A percentile compares a stretch with the other conserved stretches of the same genome.
These are phyloP conservation scores for Pseudonectria buxi DNA, from an alignment of 2,329 filamentous ascomycete genomes.

Conservation along the genomic window DNA sequence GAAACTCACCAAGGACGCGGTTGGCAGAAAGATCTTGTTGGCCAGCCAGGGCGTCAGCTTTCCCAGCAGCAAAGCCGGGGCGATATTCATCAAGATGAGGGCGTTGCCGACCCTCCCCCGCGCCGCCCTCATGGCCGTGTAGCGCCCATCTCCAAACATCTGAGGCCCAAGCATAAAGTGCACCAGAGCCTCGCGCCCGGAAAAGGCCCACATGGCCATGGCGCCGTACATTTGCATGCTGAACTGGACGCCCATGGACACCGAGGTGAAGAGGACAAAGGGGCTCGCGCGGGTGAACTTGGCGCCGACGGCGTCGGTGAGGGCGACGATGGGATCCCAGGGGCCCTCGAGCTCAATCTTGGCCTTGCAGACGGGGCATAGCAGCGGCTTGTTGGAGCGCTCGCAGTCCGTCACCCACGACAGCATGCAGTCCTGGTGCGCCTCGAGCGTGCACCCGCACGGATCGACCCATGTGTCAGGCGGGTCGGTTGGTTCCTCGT, in stretches of 20 bases:
- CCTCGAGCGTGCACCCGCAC: slow-evolving; percentile 83
- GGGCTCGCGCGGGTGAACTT: slow-evolving; percentile 49
- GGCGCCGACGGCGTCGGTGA: slow-evolving; percentile 53
- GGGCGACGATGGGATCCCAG: slow-evolving; percentile 63
- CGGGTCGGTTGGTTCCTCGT: slow-evolving; percentile 42
- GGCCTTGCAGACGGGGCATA: slow-evolving; percentile 85
- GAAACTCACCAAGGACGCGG: slow-evolving; percentile 33
- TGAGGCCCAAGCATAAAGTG: slow-evolving; percentile 34
- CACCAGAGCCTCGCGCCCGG: slow-evolving; percentile 39
- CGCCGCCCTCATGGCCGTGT: slow-evolving; percentile 16
- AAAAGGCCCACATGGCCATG: slow-evolving; percentile 44
- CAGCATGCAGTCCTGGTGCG: slow-evolving; percentile 83
- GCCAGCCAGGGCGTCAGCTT: slow-evolving; percentile 38
- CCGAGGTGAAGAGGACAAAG: slow-evolving; percentile 57
- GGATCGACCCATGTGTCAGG: slow-evolving; percentile 70
- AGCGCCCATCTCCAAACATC: slow-evolving; percentile 22
- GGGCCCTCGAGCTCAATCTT: slow-evolving; percentile 71
- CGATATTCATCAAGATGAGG: slow-evolving; percentile 37
- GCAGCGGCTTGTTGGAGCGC: slow-evolving; percentile 56
- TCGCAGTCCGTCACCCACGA: slow-evolving; percentile 93
- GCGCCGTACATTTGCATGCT: slow-evolving; percentile 49
- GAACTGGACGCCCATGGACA: slow-evolving; percentile 42
- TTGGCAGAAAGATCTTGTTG: slow-evolving; percentile 36
- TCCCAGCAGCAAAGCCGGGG: slow-evolving; percentile 38
- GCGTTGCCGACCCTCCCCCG: slow-evolving; percentile 27